Conservation (phyloP, 2,329 filamentous ascomycete genomes). For the Clarireedia paspali region DNA sequence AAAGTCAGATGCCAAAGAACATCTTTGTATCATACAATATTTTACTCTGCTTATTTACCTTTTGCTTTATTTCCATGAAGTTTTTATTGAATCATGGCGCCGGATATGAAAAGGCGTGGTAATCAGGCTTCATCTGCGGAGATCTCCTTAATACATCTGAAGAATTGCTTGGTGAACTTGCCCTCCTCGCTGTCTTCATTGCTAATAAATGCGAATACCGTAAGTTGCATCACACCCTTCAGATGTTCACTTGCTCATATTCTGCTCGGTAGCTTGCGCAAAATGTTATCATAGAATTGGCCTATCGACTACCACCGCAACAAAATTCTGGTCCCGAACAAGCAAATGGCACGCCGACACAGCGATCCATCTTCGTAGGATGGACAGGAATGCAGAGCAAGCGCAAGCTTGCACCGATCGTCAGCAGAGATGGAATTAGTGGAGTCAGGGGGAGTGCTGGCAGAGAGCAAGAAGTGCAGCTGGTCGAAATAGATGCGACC, state of each 20-base stretch:
- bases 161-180: slow-evolving; percentile 92
- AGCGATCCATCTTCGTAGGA: slow-evolving; percentile 75
- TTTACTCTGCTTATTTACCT: not conserved
- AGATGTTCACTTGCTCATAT: not conserved
- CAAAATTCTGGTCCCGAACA: slow-evolving; percentile 34
- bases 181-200: slow-evolving; percentile 76
- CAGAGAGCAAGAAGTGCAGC: slow-evolving; percentile 67
- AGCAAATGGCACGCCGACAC: slow-evolving; percentile 39
- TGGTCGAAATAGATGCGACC: slow-evolving; percentile 81
- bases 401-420: slow-evolving; percentile 64
- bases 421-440: slow-evolving; percentile 65
- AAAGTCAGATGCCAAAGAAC: not conserved
- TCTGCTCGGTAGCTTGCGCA: slow-evolving; percentile 61
- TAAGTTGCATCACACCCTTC: slow-evolving; percentile 39
- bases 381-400: slow-evolving; percentile 99
- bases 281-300: slow-evolving; percentile 92
- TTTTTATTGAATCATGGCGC: slow-evolving; percentile 16
- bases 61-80: not conserved
- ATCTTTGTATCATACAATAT: not conserved
- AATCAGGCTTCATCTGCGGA: slow-evolving; percentile 66
- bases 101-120: slow-evolving; percentile 33
- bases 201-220: slow-evolving; percentile 82
- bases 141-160: slow-evolving; percentile 76
- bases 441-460: slow-evolving; percentile 46
- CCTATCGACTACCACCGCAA: slow-evolving; percentile 55